Percentiles rank a stretch among this genome's conserved stretches.
phyloP scores from a whole-genome alignment of 495 filamentous ascomycete genomes.

The Apiosordaria backusii region DNA sequence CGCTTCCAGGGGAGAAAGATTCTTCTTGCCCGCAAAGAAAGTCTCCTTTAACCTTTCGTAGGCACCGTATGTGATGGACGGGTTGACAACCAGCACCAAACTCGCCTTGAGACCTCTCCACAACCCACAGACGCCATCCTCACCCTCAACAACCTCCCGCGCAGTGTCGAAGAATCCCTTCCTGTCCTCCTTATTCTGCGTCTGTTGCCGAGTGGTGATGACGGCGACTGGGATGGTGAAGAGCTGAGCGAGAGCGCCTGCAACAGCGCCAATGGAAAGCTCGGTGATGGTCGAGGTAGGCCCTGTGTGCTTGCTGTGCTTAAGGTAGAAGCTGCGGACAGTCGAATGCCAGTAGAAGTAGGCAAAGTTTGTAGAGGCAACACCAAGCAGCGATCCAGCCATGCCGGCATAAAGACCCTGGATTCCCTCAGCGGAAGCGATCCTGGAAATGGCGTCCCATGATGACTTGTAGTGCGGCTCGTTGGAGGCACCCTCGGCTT shows the following conservation, averaged over 20 bases:
- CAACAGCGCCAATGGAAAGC: slow-evolving; percentile 79
- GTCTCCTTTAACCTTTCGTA: slow-evolving; percentile 85
- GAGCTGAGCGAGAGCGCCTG: slow-evolving; percentile 87
- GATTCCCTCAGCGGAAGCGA: slow-evolving; percentile 76
- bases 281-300: slow-evolving; percentile 81
- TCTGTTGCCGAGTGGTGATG: slow-evolving; percentile 93
- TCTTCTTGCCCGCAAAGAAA: slow-evolving; percentile 73
- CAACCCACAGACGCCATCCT: slow-evolving; percentile 84
- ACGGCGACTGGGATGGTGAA: slow-evolving; percentile 97
- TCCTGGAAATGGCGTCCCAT: slow-evolving; percentile 82
- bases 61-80: slow-evolving; percentile 95
- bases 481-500: slow-evolving; percentile 36
- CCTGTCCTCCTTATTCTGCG: slow-evolving; percentile 72
- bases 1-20: slow-evolving; percentile 79
- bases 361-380: slow-evolving; percentile 96
- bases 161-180: slow-evolving; percentile 89
- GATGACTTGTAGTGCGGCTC: slow-evolving; percentile 77
- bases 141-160: slow-evolving; percentile 79
- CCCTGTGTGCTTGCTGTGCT: slow-evolving; percentile 55
- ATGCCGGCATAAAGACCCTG: slow-evolving; percentile 87
- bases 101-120: slow-evolving; percentile 97
- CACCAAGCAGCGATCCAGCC: slow-evolving; percentile 77
- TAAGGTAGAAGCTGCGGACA: slow-evolving; percentile 77
- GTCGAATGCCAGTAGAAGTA: slow-evolving; percentile 99
- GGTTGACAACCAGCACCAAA: slow-evolving; percentile 93